Conservation (phyloP, 1,139 yeast species). For the Lodderomyces pseudojiufengensis region DNA sequence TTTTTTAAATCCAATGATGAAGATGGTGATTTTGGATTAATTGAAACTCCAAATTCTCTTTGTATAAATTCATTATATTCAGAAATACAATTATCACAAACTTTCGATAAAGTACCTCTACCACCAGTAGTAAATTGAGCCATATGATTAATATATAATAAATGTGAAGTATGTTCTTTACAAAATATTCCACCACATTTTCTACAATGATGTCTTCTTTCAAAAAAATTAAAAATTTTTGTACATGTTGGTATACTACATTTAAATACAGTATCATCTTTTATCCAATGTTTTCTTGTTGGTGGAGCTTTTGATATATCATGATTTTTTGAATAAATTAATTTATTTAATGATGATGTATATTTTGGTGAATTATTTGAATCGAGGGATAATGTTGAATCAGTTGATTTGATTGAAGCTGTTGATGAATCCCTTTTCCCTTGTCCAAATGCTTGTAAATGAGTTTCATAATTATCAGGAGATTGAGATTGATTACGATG, state of each 20-base stretch:
- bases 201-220: slow-evolving; percentile 90
- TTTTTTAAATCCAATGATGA: background rate
- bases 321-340: slow-evolving; percentile 16
- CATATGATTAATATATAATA: slow-evolving; percentile 56
- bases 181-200: slow-evolving; percentile 93
- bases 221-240: slow-evolving; percentile 65
- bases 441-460: slow-evolving; percentile 11
- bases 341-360: slow-evolving; percentile 7
- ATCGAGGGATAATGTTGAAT: slow-evolving; percentile 33
- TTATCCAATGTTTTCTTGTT: slow-evolving; percentile 72
- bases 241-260: slow-evolving; percentile 63
- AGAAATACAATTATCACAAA: slow-evolving; percentile 70
- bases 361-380: slow-evolving; percentile 20
- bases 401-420: slow-evolving; percentile 34
- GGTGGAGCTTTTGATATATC: slow-evolving; percentile 47
- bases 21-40: slow-evolving; percentile 5
- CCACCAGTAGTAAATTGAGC: slow-evolving; percentile 78
- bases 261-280: slow-evolving; percentile 58
- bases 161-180: slow-evolving; percentile 58
- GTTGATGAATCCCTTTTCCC: slow-evolving; percentile 15
- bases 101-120: slow-evolving; percentile 69
- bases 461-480: slow-evolving; percentile 11
- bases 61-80: slow-evolving; percentile 58
- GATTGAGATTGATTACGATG: slow-evolving; percentile 1
- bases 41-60: slow-evolving; percentile 37